These are phyloP conservation scores for Mucor sp. DNA, from an alignment of 371 early-diverging fungal species.

Conservation along the genomic window DNA sequence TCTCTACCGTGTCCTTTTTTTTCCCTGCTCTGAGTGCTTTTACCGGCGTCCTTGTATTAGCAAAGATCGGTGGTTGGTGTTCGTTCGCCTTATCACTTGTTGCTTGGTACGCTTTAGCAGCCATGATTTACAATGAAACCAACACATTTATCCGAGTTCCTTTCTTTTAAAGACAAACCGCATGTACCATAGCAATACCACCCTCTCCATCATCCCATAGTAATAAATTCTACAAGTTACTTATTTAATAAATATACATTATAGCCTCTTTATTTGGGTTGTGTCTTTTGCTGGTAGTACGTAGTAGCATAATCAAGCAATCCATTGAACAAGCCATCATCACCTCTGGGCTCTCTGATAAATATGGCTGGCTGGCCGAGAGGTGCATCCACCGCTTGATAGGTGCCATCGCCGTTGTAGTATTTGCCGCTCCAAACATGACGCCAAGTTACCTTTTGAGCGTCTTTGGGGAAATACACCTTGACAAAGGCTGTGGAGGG, in stretches of 20 bases:
- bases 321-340: slow-evolving; percentile 37
- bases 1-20: slow-evolving; percentile 28
- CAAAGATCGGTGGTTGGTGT: slow-evolving; percentile 33
- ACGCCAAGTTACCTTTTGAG: slow-evolving; percentile 36
- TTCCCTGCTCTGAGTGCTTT: slow-evolving; percentile 26
- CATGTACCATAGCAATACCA: neutral
- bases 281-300: slow-evolving; percentile 22
- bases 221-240: neutral
- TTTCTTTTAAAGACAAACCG: slow-evolving; percentile 13
- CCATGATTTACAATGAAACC: slow-evolving; percentile 22
- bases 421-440: slow-evolving; percentile 50
- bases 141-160: slow-evolving; percentile 27
- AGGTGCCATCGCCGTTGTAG: slow-evolving; percentile 41
- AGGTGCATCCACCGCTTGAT: slow-evolving; percentile 42
- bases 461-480: slow-evolving; percentile 46
- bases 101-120: slow-evolving; percentile 31
- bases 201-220: neutral
- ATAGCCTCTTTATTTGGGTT: neutral
- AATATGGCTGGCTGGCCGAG: slow-evolving; percentile 50
- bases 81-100: slow-evolving; percentile 22
- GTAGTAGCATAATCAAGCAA: slow-evolving; percentile 38
- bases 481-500: slow-evolving; percentile 46
- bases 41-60: slow-evolving; percentile 16
- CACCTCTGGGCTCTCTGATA: slow-evolving; percentile 46
- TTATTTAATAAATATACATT: neutral